Conservation (phyloP, 768 basidiomycete species). For the Termitomyces sp. region DNA sequence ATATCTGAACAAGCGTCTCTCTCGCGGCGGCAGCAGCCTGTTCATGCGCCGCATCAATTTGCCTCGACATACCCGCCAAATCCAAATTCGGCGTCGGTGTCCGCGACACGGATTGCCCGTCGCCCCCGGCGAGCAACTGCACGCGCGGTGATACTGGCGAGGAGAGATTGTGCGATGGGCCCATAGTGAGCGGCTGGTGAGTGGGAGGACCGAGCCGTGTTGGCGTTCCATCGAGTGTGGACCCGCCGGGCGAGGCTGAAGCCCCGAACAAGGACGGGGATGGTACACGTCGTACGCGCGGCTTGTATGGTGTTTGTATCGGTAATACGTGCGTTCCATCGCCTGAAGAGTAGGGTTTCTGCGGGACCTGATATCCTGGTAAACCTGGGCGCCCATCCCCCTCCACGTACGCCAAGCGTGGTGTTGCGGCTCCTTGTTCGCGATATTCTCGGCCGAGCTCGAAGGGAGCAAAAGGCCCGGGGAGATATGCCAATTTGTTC, state of each 20-base stretch:
- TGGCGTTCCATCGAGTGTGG: constrained; percentile 44
- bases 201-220: constrained; percentile 42
- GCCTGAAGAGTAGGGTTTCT: constrained; percentile 33
- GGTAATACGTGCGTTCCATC: constrained; percentile 29
- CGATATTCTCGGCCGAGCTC: constrained; percentile 53
- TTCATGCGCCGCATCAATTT: constrained; percentile 76
- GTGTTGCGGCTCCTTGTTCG: constrained; percentile 21
- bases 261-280: constrained; percentile 35
- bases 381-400: constrained; percentile 7
- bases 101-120: constrained; percentile 42
- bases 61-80: constrained; percentile 60
- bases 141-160: constrained; percentile 37
- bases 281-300: constrained; percentile 53
- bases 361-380: constrained; percentile 15
- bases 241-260: constrained; percentile 23
- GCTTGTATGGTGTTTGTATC: constrained; percentile 69
- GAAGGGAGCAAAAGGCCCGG: constrained; percentile 66
- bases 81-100: constrained; percentile 70
- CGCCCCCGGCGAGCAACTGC: constrained; percentile 33
- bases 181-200: constrained; percentile 42
- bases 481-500: constrained; percentile 57
- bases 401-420: constrained; percentile 37
- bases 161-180: constrained; percentile 38
- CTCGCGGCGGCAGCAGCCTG: constrained; percentile 65
- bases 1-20: constrained; percentile 83